Evolutionary conservation across 768 basidiomycete species (phyloP), one percentile per base, ranked within the genome.

Genomic region (Macrocybe gigantea): DNA sequence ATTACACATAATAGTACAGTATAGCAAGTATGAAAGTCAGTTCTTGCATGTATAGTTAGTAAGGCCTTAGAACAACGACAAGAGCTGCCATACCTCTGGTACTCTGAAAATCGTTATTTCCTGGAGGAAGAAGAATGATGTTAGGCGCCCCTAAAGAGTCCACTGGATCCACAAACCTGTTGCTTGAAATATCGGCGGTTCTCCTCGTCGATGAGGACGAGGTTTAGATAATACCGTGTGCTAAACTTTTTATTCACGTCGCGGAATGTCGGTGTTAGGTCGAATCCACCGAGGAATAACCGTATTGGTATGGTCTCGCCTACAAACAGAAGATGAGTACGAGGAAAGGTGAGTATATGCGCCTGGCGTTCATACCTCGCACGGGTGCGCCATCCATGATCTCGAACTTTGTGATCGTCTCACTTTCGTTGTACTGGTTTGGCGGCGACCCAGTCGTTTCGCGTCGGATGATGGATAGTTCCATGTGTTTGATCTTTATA

Each of bases 401-500:
- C 68, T 98, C 96, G 60, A 97, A 98, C 68, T 98, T 98, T 7
- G 96, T 98, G 59, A 99, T 97, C 6, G 94, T 98, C 64, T 98
- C 94, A 59, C 88, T 92, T 66, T 99, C 95, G 63, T 97, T 99
- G 66, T 99, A 98, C 68, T 94, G 93, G 59, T 98, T 99, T n/a
- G 96, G 96, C 2, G 91, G 91, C 10, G 93, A 79, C 9, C 95
- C 95, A 0, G 95, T 98, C 14, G 96, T 99, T 66, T 98, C 96
- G 14, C 94, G 80, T 35, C 95, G 85, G 56, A 99, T 98, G 62
- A 97, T 97, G 11, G 93, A 97, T 29, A 97, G 75, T 63, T 99
- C 94, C 95, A 98, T 98, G 58, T 98, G 93, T 68, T 99, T 97
- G 71, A 98, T 99, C 77, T 91, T 98, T 76, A 99, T 98, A 47